phyloP scores from a whole-genome alignment of 148 eudicot species.

The Rhododendron kiyosumense region DNA sequence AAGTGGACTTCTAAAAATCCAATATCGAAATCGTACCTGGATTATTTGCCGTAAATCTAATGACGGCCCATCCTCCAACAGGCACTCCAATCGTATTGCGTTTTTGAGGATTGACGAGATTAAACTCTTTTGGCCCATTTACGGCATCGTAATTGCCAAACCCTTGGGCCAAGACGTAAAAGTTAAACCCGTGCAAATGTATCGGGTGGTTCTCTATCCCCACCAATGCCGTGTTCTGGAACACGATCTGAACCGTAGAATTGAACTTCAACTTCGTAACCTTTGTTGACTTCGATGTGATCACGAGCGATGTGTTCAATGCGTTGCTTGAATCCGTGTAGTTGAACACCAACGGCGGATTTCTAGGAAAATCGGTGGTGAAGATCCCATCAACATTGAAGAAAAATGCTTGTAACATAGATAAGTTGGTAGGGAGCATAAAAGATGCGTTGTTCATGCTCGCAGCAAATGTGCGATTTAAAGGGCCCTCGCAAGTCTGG shows the following conservation, averaged over 20 bases:
- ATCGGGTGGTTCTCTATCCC: slow-evolving; percentile 68
- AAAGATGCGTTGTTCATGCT: slow-evolving; percentile 62
- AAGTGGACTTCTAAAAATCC: neutral
- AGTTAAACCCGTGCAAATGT: slow-evolving; percentile 67
- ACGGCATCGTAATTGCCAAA: slow-evolving; percentile 50
- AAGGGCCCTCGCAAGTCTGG: slow-evolving; percentile 36
- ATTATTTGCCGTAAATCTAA: neutral
- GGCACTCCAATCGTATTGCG: neutral
- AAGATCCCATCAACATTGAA: slow-evolving; percentile 28
- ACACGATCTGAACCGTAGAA: slow-evolving; percentile 53
- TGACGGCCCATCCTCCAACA: slow-evolving; percentile 15
- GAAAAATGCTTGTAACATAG: slow-evolving; percentile 50
- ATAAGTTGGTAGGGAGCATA: slow-evolving; percentile 29
- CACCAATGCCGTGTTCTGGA: slow-evolving; percentile 51
- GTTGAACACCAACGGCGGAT: slow-evolving; percentile 48
- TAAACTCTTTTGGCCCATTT: neutral
- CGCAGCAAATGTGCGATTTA: slow-evolving; percentile 36
- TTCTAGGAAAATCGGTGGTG: slow-evolving; percentile 46
- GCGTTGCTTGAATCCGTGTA: slow-evolving; percentile 38
- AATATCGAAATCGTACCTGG: neutral
- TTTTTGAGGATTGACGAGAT: neutral
- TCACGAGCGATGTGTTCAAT: slow-evolving; percentile 21
- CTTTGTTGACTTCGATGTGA: slow-evolving; percentile 41
- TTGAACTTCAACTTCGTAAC: slow-evolving; percentile 54
- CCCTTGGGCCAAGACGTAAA: slow-evolving; percentile 65